Percentiles rank a stretch among this genome's conserved stretches.
These are phyloP conservation scores for Prosopis cineraria DNA, from an alignment of 306 rosid genomes.

Conservation along the genomic window DNA sequence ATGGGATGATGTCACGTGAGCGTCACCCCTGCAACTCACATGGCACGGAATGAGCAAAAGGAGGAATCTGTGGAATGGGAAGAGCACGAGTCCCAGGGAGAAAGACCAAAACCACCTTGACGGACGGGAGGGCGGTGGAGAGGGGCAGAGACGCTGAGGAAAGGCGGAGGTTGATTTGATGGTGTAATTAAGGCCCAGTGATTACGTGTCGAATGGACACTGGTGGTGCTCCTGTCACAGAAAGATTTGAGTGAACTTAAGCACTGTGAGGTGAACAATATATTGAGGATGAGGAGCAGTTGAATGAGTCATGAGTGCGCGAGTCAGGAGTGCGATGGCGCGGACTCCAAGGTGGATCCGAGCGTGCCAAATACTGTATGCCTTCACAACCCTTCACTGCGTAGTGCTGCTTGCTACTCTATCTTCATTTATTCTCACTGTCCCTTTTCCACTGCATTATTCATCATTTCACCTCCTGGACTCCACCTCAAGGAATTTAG, in stretches of 20 bases:
- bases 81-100: neutral
- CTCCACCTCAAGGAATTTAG: too few species aligned
- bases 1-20: neutral
- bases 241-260: neutral
- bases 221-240: neutral
- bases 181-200: neutral
- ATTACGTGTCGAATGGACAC: neutral
- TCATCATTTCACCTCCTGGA: too few species aligned
- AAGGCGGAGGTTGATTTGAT: neutral
- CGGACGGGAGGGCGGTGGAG: neutral
- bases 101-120: neutral
- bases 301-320: too few species aligned
- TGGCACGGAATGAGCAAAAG: neutral
- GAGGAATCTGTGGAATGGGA: neutral
- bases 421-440: too few species aligned
- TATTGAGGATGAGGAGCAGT: too few species aligned
- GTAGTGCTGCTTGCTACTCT: too few species aligned
- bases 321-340: neutral
- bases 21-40: slow-evolving; percentile 2
- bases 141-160: neutral
- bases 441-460: too few species aligned
- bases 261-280: too few species aligned
- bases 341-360: too few species aligned
- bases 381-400: too few species aligned
- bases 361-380: too few species aligned